Conservation (phyloP, 805 yeast species). For the Allodekkera sacchari region DNA sequence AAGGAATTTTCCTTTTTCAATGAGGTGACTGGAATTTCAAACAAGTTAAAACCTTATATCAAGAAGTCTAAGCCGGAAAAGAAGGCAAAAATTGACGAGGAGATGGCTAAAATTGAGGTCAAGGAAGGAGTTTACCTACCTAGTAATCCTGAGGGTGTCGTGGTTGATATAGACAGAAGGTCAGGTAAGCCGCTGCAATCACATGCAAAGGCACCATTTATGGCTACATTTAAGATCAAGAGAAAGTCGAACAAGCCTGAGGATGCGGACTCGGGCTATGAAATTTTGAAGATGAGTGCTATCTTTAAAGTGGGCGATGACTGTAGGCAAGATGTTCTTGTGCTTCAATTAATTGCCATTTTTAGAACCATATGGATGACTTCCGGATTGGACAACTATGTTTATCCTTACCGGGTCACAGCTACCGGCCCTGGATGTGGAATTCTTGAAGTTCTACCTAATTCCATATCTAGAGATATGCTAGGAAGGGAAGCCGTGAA, state of each 20-base stretch:
- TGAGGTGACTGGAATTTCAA: conserved; percentile 89
- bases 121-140: conserved; percentile 87
- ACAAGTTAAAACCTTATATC: conserved; percentile 89
- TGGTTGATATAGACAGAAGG: conserved; percentile 82
- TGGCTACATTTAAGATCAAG: conserved; percentile 88
- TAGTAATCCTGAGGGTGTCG: conserved; percentile 92
- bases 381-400: conserved; percentile 82
- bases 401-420: conserved; percentile 90
- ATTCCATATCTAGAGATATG: conserved; percentile 95
- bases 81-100: conserved; percentile 93
- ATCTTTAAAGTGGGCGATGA: conserved; percentile 99
- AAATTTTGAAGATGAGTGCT: conserved; percentile 61
- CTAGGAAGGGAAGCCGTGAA: conserved; percentile 97
- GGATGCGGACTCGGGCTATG: conserved; percentile 23
- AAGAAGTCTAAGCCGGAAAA: conserved; percentile 93
- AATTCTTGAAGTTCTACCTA: conserved; percentile 94
- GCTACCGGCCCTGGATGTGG: conserved; percentile 99
- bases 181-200: conserved; percentile 94
- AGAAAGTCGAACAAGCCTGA: conserved; percentile 21
- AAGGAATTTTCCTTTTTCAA: conserved; percentile 83
- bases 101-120: conserved; percentile 71
- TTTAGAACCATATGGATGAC: conserved; percentile 86
- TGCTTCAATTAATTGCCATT: conserved; percentile 82
- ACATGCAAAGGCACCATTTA: conserved; percentile 97
- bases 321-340: conserved; percentile 94